Evolutionary conservation across 2,329 filamentous ascomycete species (phyloP).

Genomic region (Aspergillus sp.): DNA sequence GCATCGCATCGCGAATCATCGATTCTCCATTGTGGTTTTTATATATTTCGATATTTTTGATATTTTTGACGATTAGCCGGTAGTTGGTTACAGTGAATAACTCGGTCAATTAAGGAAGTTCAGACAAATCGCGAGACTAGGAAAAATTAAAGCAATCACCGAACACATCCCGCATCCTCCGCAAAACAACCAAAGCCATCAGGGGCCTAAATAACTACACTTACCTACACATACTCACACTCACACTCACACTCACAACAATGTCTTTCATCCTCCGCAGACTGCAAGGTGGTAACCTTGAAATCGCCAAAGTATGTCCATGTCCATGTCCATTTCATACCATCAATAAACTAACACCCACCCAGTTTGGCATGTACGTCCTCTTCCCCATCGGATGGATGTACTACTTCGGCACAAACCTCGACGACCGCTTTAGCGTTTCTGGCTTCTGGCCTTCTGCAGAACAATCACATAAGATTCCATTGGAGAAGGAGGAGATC

Average conservation of each 20-base stretch:
- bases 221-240: background rate
- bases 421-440: slow-evolving; percentile 85
- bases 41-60: too few species aligned
- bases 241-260: slow-evolving; percentile 8
- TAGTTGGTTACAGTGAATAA: too few species aligned
- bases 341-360: slow-evolving; percentile 1
- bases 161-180: too few species aligned
- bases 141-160: too few species aligned
- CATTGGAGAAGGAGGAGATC: slow-evolving; percentile 56
- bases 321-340: background rate
- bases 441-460: slow-evolving; percentile 88
- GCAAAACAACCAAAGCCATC: too few species aligned
- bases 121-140: too few species aligned
- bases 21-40: too few species aligned
- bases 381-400: slow-evolving; percentile 98
- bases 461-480: slow-evolving; percentile 50
- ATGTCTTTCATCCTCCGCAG: slow-evolving; percentile 41
- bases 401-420: slow-evolving; percentile 99
- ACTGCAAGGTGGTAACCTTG: slow-evolving; percentile 82
- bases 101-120: too few species aligned
- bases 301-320: slow-evolving; percentile 78
- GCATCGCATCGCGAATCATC: too few species aligned
- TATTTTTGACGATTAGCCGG: too few species aligned
- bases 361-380: slow-evolving; percentile 94
- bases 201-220: background rate